Percentiles rank a stretch among this genome's conserved stretches.
phyloP scores from a whole-genome alignment of 1,284 basidiomycete species.

The Ustilago tritici region DNA sequence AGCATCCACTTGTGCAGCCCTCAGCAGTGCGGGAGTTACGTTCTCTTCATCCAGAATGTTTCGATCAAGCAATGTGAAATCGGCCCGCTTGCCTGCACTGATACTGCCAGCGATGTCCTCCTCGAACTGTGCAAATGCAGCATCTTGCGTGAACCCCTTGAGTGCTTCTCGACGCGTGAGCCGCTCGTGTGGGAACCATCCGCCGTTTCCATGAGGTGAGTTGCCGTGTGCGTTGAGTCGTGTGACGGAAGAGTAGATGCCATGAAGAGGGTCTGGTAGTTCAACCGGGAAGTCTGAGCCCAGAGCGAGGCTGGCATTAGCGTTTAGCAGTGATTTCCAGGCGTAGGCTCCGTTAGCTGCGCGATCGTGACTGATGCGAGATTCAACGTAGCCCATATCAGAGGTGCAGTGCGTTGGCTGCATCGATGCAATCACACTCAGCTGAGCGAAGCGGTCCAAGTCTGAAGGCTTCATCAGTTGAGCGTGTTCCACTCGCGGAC shows the following conservation, averaged over 20 bases:
- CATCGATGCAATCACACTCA: constrained; percentile 89
- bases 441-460: constrained; percentile 76
- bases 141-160: constrained; percentile 82
- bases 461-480: constrained; percentile 79
- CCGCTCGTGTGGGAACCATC: constrained; percentile 76
- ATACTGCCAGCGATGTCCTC: constrained; percentile 77
- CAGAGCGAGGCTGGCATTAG: constrained; percentile 76
- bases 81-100: constrained; percentile 81
- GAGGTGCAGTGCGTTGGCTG: constrained; percentile 89
- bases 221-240: constrained; percentile 78
- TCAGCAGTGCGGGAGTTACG: constrained; percentile 76
- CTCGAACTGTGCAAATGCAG: constrained; percentile 86
- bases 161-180: constrained; percentile 79
- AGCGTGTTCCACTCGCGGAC: constrained; percentile 88
- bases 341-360: constrained; percentile 83
- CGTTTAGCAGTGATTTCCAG: constrained; percentile 79
- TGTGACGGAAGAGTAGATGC: constrained; percentile 87
- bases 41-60: constrained; percentile 77
- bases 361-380: constrained; percentile 70
- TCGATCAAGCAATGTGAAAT: constrained; percentile 83
- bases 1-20: constrained; percentile 78
- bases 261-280: constrained; percentile 68
- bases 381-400: constrained; percentile 82
- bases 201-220: constrained; percentile 82
- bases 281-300: constrained; percentile 90